Conservation (phyloP, 257 asterid genomes). For the Solanum appendiculatum region DNA sequence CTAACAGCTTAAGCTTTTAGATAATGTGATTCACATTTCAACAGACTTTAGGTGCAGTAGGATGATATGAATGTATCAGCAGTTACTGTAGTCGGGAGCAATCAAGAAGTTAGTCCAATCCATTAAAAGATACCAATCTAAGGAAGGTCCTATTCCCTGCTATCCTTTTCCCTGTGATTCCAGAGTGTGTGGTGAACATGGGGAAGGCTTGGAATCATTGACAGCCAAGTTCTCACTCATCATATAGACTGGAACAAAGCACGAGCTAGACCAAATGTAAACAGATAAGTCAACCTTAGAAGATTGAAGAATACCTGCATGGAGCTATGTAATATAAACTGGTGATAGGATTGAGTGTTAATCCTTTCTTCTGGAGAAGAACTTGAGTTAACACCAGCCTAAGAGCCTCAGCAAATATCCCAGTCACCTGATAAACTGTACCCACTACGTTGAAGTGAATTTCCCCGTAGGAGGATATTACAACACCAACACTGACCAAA, state of each 20-base stretch:
- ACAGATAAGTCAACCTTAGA: neutral
- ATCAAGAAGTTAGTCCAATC: neutral
- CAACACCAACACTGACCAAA: slow-evolving; percentile 90
- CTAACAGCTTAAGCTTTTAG: neutral
- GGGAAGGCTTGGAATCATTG: neutral
- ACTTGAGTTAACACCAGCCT: slow-evolving; percentile 96
- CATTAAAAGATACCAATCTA: neutral
- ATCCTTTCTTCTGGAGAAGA: slow-evolving; percentile 90
- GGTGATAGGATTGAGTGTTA: slow-evolving; percentile 88
- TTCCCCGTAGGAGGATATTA: slow-evolving; percentile 93
- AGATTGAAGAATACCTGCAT: slow-evolving; percentile 67
- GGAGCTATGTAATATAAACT: slow-evolving; percentile 98
- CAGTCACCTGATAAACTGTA: slow-evolving; percentile 94
- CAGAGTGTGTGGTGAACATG: neutral
- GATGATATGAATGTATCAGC: neutral
- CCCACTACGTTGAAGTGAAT: slow-evolving; percentile 93
- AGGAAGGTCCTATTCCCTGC: neutral
- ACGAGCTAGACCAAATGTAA: neutral
- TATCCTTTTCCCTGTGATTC: neutral
- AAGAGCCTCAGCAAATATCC: slow-evolving; percentile 95
- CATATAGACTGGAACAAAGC: neutral
- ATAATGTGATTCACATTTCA: neutral
- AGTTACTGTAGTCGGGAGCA: neutral
- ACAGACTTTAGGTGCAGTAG: neutral
- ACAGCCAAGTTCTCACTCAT: neutral